Evolutionary conservation across 2,329 filamentous ascomycete genomes (phyloP).

Genomic region (Alternaria burnsii): DNA sequence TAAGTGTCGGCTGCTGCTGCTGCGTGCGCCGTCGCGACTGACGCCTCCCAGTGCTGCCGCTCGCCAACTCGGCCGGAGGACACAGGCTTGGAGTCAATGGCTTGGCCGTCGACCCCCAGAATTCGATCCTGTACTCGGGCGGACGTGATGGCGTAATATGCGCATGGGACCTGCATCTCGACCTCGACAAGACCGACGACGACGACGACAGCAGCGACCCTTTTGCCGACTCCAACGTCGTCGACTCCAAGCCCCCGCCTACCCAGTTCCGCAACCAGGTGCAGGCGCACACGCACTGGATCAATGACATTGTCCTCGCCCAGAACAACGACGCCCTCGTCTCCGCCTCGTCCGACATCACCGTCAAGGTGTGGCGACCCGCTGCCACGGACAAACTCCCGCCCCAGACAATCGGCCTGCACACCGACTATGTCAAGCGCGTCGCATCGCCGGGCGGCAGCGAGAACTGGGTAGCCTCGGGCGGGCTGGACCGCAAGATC

Average conservation of each 20-base stretch:
- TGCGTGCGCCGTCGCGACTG: constrained; percentile 13
- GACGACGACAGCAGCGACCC: constrained; percentile 51
- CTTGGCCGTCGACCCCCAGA: constrained; percentile 82
- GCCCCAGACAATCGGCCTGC: constrained; percentile 84
- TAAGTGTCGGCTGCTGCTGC: constrained; percentile 37
- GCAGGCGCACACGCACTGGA: constrained; percentile 92
- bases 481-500: constrained; percentile 90
- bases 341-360: constrained; percentile 91
- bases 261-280: constrained; percentile 69
- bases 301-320: constrained; percentile 88
- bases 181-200: constrained; percentile 55
- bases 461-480: constrained; percentile 89
- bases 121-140: constrained; percentile 93
- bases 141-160: constrained; percentile 95
- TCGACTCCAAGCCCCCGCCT: constrained; percentile 52
- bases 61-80: constrained; percentile 78
- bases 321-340: constrained; percentile 81
- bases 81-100: constrained; percentile 96
- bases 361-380: constrained; percentile 92
- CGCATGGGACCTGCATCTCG: constrained; percentile 87
- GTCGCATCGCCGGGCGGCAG: constrained; percentile 77
- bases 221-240: constrained; percentile 48
- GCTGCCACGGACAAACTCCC: constrained; percentile 68
- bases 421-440: constrained; percentile 96
- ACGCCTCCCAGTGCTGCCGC: constrained; percentile 68